Evolutionary conservation across 805 yeast genomes (phyloP).

Genomic region (Barnettozyma populi): DNA sequence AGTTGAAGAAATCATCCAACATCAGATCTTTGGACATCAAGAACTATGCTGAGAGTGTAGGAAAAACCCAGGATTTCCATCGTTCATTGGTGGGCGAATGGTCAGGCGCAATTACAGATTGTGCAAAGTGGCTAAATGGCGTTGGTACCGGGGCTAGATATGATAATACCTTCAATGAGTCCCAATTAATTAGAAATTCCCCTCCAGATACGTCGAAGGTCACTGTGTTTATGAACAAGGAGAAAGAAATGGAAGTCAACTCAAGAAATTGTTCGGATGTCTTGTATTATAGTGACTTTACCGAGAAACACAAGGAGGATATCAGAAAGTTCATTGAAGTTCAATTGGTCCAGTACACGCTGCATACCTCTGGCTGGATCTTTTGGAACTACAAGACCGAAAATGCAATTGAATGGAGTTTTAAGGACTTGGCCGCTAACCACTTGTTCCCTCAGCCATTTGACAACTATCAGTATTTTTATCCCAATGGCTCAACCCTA

Average conservation of each 20-base stretch:
- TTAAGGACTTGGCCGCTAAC: conserved; percentile 40
- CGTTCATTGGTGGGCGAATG: conserved; percentile 72
- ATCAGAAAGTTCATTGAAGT: conserved; percentile 55
- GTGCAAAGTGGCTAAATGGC: conserved; percentile 86
- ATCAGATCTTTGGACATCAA: conserved; percentile 30
- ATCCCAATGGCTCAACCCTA: conserved; percentile 20
- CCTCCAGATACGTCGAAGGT: conserved; percentile 2
- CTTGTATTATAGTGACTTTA: conserved; percentile 37
- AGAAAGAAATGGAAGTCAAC: conserved; percentile 1
- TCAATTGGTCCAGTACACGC: conserved; percentile 49
- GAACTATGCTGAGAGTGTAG: conserved; percentile 28
- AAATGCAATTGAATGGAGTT: conserved; percentile 62
- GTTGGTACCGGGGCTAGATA: conserved; percentile 78
- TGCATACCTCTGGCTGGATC: conserved; percentile 52
- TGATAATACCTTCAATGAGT: conserved; percentile 47
- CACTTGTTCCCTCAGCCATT: conserved; percentile 62
- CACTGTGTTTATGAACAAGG: not conserved
- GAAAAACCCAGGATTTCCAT: conserved; percentile 30
- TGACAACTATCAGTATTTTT: conserved; percentile 43
- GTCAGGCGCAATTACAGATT: conserved; percentile 89
- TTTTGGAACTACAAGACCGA: conserved; percentile 74
- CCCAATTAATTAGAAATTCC: conserved; percentile 14
- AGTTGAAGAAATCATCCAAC: conserved; percentile 40
- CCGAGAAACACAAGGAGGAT: conserved; percentile 33
- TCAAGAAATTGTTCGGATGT: conserved; percentile 33